Evolutionary conservation across 495 filamentous ascomycete species (phyloP), one percentile per base, ranked within the genome.

Genomic region (Podospora fimiseda): DNA sequence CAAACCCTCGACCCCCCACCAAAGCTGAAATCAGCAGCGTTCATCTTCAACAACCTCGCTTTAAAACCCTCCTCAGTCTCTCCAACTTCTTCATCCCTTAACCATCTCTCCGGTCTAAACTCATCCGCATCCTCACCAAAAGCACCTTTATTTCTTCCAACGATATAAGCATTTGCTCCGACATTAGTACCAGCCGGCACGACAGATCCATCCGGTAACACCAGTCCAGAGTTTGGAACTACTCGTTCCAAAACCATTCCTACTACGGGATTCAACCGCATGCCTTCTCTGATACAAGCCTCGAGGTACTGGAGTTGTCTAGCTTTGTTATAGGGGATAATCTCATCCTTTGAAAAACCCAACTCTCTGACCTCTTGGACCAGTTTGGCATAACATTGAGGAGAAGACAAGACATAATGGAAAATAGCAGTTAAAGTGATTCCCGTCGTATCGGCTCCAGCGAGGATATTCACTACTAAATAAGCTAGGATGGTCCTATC

Each of bases 251-350:
- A 67, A 1, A 74, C 65, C 11, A 83, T 66, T 0, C 75, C 73
- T 0, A 75, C 69, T 0, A 76, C 74, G 0, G 84, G 78, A 58
- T 84, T 75, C 1, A 86, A 46, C 1, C 84, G 76, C 60, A 88
- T 68, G 0, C 72, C 71, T 62, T 89, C 86, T 53, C 85, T 80
- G 50, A 88, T 75, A 14, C 80, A 76, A 1, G 84, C 81, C 39
- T 81, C 77, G 9, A 87, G 72, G 52, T 86, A 88, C 1, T 74
- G 77, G 9, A 87, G 37, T 20, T 38, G 24, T 1, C 58, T 53
- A 1, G 57, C 57, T 5, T 40, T 52, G 21, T 36, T 53, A 39
- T 60, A 63, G 3, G 62, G 53, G 11, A 42, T 60, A 6, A 52
- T 30, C 7, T 43, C 22, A 22, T 52, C 43, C 9, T 18, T 39